phyloP scores from a whole-genome alignment of 176 grass and related monocot species.

The Phoenix dactylifera region DNA sequence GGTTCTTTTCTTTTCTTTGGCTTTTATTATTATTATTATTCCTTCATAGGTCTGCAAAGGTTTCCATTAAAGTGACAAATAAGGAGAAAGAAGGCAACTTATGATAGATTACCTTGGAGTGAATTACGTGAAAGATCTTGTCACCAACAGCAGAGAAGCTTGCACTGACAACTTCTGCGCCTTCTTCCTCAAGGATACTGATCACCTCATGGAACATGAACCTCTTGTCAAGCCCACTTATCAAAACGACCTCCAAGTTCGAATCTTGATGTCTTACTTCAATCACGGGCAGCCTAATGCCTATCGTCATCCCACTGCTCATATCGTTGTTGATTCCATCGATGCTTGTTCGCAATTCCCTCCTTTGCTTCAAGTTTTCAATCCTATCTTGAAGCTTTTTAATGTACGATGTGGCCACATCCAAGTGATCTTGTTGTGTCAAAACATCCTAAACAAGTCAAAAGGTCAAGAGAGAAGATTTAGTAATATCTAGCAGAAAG shows the following conservation, averaged over 20 bases:
- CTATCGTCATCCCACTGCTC: not conserved
- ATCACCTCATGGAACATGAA: conserved; percentile 48
- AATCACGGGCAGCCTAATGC: conserved; percentile 13
- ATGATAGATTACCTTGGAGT: conserved; percentile 27
- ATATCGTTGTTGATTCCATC: not conserved
- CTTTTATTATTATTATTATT: too few relatives aligned
- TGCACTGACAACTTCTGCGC: conserved; percentile 33
- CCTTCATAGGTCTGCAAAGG: too few relatives aligned
- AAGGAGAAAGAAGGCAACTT: not conserved
- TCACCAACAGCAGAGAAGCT: conserved; percentile 22
- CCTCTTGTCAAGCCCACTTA: conserved; percentile 14
- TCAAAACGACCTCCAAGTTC: conserved; percentile 40
- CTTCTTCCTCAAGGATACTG: conserved; percentile 61
- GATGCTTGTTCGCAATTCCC: not conserved
- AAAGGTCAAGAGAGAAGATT: not conserved
- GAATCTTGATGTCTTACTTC: conserved; percentile 30
- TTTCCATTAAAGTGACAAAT: not conserved
- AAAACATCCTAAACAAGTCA: conserved; percentile 18
- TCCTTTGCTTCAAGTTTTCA: conserved; percentile 27
- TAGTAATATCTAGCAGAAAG: too few relatives aligned
- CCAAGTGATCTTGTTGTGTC: conserved; percentile 40
- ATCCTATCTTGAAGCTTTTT: conserved; percentile 41
- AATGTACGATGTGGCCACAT: conserved; percentile 40
- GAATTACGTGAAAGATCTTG: conserved; percentile 40
- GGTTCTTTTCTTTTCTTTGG: too few relatives aligned